Base-by-base conservation (phyloP, 1,284 basidiomycete genomes). In the Moesziomyces antarcticus region DNA sequence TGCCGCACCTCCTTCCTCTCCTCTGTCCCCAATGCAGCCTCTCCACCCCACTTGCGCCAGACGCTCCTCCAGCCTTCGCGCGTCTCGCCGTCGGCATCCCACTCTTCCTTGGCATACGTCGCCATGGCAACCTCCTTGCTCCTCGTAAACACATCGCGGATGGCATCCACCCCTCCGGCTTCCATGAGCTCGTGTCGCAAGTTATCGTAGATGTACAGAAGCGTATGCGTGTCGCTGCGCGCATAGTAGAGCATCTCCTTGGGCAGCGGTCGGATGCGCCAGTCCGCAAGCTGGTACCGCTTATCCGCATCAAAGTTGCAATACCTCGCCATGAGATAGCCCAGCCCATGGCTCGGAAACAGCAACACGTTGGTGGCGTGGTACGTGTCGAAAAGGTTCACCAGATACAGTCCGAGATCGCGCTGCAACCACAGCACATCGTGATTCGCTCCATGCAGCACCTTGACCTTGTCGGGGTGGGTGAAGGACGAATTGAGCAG, bases 381-480 rank as follows among this genome's bases (percentile, higher is more conserved):
- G 83, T 90, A 98, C 0, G 97, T 99, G 83, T 99, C 96, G 82
- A 98, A 99, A 10, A 99, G 85, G 68, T 94, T 93, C 66, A 99
- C 94, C 49, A 98, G 87, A 84, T 94, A 98, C 3, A 98, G 83
- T 55, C 93, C 93, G 82, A 98, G 94, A 83, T 99, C 92, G 83
- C 94, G 92, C 84, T 99, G 95, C 16, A 99, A 88, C 96, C 96
- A 99, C 8, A 94, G 86, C 22, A 99, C 90, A 83, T 99, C 96
- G 70, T 91, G 93, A 50, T 95, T 92, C 2, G 96, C 93, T 18
- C 97, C 96, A 84, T 99, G 96, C 16, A 82, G 66, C 30, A 84
- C 93, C 87, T 98, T 97, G 75, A 96, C 88, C 64, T 97, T 90
- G 10, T 86, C 85, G 0, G 94, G 92, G 84, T 97, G 88, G 1